Base-by-base conservation (phyloP, 2,329 filamentous ascomycete genomes). In the Ceratocystiopsis sp. region DNA sequence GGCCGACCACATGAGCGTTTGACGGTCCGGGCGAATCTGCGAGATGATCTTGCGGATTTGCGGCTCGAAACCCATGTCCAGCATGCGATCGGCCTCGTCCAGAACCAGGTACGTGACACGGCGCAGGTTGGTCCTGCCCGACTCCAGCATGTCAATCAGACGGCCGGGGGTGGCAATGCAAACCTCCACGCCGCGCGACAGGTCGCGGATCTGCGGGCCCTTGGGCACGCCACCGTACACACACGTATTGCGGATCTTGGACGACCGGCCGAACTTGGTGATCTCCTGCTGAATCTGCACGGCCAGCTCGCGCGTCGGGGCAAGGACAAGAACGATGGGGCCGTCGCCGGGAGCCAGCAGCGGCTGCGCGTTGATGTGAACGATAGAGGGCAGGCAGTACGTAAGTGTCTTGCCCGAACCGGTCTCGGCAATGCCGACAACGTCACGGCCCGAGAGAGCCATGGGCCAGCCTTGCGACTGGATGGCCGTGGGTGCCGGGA, bases 41-140 rank as follows among this genome's bases (percentile, higher is more conserved):
- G 82, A 75, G 54, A 98, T 87, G 52, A 98, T 96, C 71, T 96
- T 96, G 69, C 91, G 85, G 57, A 98, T 96, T 64, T 96, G 91
- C 52, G 91, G 91, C 68, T 98, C 91, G 67, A 98, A 96, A 77
- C 91, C 91, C 91, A 98, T 98, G 68, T 98, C 91, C 61, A 98
- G 73, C 91, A 98, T 98, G 59, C 91, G 89, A 67, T 98, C 91
- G 61, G 91, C 91, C 70, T 98, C 91, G 57, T 98, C 91, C 50
- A 98, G 86, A 53, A 96, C 91, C 45, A 98, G 73, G 68, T 98
- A 98, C 45, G 91, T 98, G 49, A 96, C 87, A 62, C 91, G 86
- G 52, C 89, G 89, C 50, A 98, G 77, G 68, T 98, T 96, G 55
- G 91, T 98, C 73, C 93, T 93, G 63, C 87, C 89, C 53, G 85